phyloP scores from a whole-genome alignment of 441 rosid genomes.

The Raphanus hybrid region DNA sequence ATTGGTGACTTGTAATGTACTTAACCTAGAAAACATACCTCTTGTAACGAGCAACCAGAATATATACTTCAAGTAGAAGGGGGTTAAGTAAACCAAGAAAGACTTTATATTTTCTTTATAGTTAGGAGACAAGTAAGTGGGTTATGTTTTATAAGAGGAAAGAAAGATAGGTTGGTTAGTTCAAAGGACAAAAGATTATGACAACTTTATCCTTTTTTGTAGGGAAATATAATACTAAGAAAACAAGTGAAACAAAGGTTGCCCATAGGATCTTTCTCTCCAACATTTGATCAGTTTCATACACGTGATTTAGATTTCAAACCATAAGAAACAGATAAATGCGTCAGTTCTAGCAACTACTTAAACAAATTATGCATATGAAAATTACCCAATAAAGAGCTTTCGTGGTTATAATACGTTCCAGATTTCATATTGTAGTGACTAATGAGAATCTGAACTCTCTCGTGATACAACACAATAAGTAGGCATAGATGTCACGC shows the following conservation, averaged over 20 bases:
- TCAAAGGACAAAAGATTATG: constrained; percentile 61
- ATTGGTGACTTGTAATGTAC: constrained; percentile 54
- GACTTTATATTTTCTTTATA: constrained; percentile 25
- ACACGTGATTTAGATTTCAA: constrained; percentile 24
- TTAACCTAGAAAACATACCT: constrained; percentile 51
- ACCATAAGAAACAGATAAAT: background rate
- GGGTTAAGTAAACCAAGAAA: constrained; percentile 54
- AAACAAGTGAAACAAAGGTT: constrained; percentile 28
- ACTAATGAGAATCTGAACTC: background rate
- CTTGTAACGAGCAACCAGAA: constrained; percentile 41
- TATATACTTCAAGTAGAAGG: constrained; percentile 28
- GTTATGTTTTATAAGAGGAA: constrained; percentile 44
- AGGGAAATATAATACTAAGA: constrained; percentile 22
- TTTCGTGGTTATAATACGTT: background rate
- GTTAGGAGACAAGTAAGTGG: constrained; percentile 42
- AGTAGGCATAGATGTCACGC: background rate
- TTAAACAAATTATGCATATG: no score
- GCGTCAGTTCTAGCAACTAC: no score
- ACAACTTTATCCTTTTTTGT: constrained; percentile 38
- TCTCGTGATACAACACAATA: background rate
- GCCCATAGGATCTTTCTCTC: constrained; percentile 33
- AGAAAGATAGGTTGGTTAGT: constrained; percentile 40
- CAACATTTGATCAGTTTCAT: constrained; percentile 22
- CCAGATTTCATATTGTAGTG: no score
- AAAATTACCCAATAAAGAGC: background rate